Evolutionary conservation across 1,284 basidiomycete species (phyloP), one percentile per base, ranked within the genome.

Genomic region (Meira nashicola): DNA sequence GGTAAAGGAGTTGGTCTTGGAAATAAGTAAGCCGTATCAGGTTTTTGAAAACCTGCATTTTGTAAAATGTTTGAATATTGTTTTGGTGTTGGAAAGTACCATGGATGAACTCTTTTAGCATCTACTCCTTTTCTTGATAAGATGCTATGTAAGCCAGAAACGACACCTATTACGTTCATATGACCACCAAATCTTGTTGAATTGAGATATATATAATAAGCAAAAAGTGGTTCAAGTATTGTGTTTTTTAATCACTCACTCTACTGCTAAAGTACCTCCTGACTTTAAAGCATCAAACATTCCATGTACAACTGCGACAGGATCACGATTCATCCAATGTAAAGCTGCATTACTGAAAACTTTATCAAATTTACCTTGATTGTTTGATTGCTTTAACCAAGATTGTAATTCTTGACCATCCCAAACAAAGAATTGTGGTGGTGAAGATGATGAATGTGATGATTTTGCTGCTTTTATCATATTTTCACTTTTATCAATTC

Each of bases 41-140:
- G 17, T 4, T 48, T 39, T 41, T 47, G 17, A 39, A 62, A 59
- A 10, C 46, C 47, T 6, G 51, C 39, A 17, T 48, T 52, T 15
- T 28, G n/a, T 14, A 63, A 44, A 1, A 63, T 39, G 12, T 46
- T 49, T 28, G 25, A 21, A 46, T 63, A 63, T 8, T 21, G 43
- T 37, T 54, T 53, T 7, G 40, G 50, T 25, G 61, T 55, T 5
- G 61, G 61, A 40, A 63, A 63, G 58, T 55, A 63, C 61, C 61
- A 63, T 7, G 61, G 61, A 43, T 63, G 57, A 28, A 63, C 57
- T 14, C 11, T 23, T 1, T 21, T 6, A 1, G 61, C 52, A 41
- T 63, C 44, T 15, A 59, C 37, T n/a, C 53, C 56, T 19, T 41
- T 47, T 55, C 21, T 23, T 6, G 39, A 15, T 12, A 63, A 23